Conservation (phyloP, 208 protist genomes). For the Acanthamoeba triangularis region DNA sequence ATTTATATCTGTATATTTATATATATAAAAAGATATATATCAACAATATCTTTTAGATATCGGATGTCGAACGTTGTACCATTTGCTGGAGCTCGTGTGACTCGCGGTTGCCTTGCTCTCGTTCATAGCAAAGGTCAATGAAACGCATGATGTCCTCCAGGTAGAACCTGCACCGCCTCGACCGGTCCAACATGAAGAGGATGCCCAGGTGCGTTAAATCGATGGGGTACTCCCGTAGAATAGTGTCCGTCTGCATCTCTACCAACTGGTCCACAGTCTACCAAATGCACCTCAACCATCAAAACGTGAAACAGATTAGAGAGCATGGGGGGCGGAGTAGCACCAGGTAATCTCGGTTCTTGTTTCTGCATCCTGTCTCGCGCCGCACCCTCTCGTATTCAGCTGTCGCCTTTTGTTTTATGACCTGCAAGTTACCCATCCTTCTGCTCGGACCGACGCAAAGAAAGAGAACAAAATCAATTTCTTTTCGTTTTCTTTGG, state of each 20-base stretch:
- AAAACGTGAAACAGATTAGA: neutral
- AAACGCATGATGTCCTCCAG: constrained; percentile 42
- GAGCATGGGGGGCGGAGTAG: neutral
- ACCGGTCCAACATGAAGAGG: neutral
- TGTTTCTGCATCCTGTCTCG: neutral
- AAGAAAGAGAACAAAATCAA: no score
- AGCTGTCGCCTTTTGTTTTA: neutral
- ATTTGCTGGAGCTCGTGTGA: constrained; percentile 36
- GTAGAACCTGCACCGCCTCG: neutral
- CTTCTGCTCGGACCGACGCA: neutral
- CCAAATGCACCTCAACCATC: neutral
- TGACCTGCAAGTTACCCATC: constrained; percentile 41
- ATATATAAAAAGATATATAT: no score
- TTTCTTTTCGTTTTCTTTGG: no score
- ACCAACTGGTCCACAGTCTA: constrained; percentile 45
- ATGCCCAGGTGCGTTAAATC: constrained; percentile 45
- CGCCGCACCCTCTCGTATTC: constrained; percentile 36
- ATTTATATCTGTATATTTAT: no score
- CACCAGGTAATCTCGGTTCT: constrained; percentile 49
- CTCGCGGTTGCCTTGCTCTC: constrained; percentile 31
- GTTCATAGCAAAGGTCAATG: constrained; percentile 20
- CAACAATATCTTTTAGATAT: no score
- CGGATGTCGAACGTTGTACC: no score
- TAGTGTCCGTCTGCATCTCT: constrained; percentile 33
- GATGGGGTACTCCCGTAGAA: neutral